phyloP scores from a whole-genome alignment of 352 stramenopile genomes.

The Globisporangium paroecandrum region DNA sequence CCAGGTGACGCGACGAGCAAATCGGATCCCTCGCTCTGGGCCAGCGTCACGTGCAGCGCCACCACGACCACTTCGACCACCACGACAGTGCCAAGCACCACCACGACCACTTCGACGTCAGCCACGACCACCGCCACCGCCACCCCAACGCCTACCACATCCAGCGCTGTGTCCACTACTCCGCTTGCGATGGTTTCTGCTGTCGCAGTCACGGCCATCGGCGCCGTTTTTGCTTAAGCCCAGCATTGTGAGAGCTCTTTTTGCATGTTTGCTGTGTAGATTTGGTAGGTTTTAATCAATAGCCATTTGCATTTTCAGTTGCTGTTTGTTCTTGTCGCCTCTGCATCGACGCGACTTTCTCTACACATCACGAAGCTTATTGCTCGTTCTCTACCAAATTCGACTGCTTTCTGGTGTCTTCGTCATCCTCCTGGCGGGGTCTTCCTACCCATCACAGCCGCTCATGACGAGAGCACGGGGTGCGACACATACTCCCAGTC shows the following conservation, averaged over 20 bases:
- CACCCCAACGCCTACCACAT: no score
- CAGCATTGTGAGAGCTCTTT: background rate
- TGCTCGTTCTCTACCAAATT: background rate
- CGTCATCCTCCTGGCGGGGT: background rate
- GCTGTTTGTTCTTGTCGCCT: background rate
- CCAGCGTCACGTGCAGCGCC: slow-evolving; percentile 8
- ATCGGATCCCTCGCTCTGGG: slow-evolving; percentile 20
- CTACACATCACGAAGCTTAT: background rate
- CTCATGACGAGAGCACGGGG: slow-evolving; percentile 9
- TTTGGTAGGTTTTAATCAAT: background rate
- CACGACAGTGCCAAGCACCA: background rate
- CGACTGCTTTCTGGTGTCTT: background rate
- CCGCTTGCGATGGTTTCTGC: background rate
- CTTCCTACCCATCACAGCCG: background rate
- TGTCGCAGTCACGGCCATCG: background rate
- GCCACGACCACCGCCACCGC: no score
- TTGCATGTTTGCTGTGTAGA: background rate
- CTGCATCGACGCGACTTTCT: background rate
- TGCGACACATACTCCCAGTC: slow-evolving; percentile 79
- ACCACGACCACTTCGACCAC: background rate
- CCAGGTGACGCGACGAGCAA: slow-evolving; percentile 20
- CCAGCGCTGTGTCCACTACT: background rate
- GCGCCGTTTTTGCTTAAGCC: slow-evolving; percentile 3
- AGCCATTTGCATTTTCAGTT: background rate
- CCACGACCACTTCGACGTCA: background rate